phyloP scores from a whole-genome alignment of 441 rosid species.

The Gossypium schwendimanii region DNA sequence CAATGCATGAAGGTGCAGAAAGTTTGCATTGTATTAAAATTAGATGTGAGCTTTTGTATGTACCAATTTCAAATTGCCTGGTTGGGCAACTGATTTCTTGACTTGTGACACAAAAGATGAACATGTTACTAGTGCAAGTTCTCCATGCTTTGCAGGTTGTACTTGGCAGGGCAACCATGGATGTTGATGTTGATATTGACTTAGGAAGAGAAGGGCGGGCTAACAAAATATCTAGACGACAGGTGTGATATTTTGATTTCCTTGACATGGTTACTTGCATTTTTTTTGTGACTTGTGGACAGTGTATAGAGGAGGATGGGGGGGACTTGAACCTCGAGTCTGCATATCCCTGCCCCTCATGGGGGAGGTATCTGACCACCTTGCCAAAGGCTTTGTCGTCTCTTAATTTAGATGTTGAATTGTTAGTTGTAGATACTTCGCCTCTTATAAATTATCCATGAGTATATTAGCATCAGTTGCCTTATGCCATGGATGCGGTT shows the following conservation, averaged over 20 bases:
- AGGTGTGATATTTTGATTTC: conserved; percentile 39
- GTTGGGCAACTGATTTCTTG: conserved; percentile 5
- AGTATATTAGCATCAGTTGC: neutral
- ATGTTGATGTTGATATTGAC: conserved; percentile 55
- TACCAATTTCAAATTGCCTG: neutral
- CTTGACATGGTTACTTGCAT: conserved; percentile 4
- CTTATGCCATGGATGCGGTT: neutral
- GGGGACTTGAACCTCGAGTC: neutral
- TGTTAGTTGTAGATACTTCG: neutral
- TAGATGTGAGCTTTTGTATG: neutral
- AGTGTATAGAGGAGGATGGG: neutral
- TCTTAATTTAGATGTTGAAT: neutral
- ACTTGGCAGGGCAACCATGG: conserved; percentile 51
- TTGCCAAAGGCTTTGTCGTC: neutral
- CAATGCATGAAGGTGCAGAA: neutral
- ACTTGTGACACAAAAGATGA: neutral
- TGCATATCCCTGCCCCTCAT: neutral
- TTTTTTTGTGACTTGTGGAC: neutral
- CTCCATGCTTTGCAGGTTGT: conserved; percentile 25
- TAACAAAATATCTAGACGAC: conserved; percentile 72
- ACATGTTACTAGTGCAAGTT: neutral
- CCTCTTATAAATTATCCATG: neutral
- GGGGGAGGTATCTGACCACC: neutral
- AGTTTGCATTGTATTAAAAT: neutral
- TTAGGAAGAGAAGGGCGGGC: conserved; percentile 52